A percentile compares a stretch with the other conserved stretches of the same genome.
Conservation (phyloP, 2,329 filamentous ascomycete species). For the Aspergillus sp. region DNA sequence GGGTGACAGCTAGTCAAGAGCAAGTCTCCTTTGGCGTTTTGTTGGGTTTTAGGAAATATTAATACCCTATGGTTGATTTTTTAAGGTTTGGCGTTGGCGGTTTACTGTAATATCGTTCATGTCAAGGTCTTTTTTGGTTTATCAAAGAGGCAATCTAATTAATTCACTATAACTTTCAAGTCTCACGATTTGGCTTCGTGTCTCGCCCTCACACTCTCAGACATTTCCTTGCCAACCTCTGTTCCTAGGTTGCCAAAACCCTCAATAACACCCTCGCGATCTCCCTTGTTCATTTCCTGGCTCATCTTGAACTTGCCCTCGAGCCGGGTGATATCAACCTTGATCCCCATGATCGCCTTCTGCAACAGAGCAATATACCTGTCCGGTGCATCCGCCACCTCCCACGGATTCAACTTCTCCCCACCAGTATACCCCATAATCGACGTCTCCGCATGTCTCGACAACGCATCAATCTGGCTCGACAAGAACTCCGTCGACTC, state of each 20-base stretch:
- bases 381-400: conserved; percentile 55
- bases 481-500: conserved; percentile 43
- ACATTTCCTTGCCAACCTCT: conserved; percentile 26
- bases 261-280: conserved; percentile 52
- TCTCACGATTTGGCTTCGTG: no score
- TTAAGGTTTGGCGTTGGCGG: no score
- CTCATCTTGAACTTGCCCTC: conserved; percentile 65
- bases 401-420: conserved; percentile 41
- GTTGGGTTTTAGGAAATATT: no score
- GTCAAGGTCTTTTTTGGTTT: no score
- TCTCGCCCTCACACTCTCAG: conserved; percentile 26
- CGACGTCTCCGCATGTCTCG: conserved; percentile 38
- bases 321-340: conserved; percentile 52
- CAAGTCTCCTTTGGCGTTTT: no score
- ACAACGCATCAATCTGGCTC: conserved; percentile 20
- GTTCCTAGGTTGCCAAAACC: conserved; percentile 48
- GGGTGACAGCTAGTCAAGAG: no score
- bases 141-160: no score
- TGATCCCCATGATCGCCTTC: conserved; percentile 57
- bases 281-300: conserved; percentile 52
- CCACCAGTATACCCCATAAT: conserved; percentile 55
- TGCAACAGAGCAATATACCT: conserved; percentile 53
- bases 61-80: no score
- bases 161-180: no score
- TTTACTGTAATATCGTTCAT: no score